These are phyloP conservation scores for Dactylorhiza incarnata DNA, from an alignment of 106 monocot genomes.

Conservation along the genomic window DNA sequence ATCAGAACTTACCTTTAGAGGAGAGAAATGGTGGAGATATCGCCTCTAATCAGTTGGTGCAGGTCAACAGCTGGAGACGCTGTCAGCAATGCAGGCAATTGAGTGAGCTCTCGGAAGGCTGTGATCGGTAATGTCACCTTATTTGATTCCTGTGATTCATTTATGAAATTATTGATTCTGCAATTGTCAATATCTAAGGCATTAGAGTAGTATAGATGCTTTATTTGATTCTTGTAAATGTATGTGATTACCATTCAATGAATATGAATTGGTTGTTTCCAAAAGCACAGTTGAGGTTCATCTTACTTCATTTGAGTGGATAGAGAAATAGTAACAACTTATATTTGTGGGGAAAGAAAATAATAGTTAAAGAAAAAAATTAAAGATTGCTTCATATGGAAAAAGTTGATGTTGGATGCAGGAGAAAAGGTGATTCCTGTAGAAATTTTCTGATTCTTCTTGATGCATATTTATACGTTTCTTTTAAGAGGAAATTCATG, in stretches of 20 bases:
- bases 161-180: neutral
- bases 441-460: neutral
- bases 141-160: neutral
- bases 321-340: neutral
- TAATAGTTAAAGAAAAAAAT: neutral
- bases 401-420: neutral
- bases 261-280: no score
- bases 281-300: neutral
- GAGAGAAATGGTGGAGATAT: slow-evolving; percentile 36
- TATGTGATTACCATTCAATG: neutral
- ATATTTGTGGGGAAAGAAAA: no score
- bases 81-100: slow-evolving; percentile 60
- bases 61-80: slow-evolving; percentile 47
- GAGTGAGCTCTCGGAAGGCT: slow-evolving; percentile 65
- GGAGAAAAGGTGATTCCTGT: neutral
- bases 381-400: neutral
- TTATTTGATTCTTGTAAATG: neutral
- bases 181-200: no score
- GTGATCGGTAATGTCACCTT: slow-evolving; percentile 50
- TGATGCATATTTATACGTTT: neutral
- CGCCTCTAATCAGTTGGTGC: slow-evolving; percentile 32
- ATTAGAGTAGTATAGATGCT: no score
- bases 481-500: neutral
- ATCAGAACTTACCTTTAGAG: slow-evolving; percentile 40
- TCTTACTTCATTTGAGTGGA: neutral